Evolutionary conservation across 108 stramenopile species (phyloP), one percentile per base, ranked within the genome.

Genomic region (Pinguiococcus pyrenoidosus): DNA sequence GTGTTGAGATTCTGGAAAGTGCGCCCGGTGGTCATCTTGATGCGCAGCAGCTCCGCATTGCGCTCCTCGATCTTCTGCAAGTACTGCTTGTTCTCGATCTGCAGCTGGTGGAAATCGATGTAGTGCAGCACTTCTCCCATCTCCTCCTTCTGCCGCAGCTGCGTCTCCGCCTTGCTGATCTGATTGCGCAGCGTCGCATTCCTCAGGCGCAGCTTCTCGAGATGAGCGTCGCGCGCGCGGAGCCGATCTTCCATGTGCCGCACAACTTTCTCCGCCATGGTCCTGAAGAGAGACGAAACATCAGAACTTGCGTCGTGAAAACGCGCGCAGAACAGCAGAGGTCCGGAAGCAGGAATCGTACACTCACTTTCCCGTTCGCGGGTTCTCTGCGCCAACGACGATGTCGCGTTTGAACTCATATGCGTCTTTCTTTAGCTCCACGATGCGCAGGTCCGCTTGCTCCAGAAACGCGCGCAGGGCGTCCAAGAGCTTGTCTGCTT

Each of bases 61-160:
- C 71, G 39, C 49, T 79, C 77, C 38, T 79, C 75, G 13, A 79
- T 74, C 9, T 59, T 70, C 20, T 54, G 59, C 12, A 74, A 32
- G 54, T 77, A 72, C 46, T 79, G 75, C 46, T 76, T 76, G 70
- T 79, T 79, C 35, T 79, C 77, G 33, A 79, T 79, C 52, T 79
- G 75, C n/a, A 79, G 71, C 39, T 70, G 65, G 50, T 79, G 75
- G 37, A 74, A 79, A 37, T 79, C 77, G 32, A 79, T 79, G 54
- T 79, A 76, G 40, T 77, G 77, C 0, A 79, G 68, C 3, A 56
- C 75, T 24, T 74, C 77, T 22, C 77, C 73, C 58, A 67, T 64
- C 26, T 79, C 75, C 32, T 79, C 73, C 48, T 76, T 76, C 42
- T 74, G 73, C 32, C 56, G 46, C 4, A 76, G 56, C 66, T 63